These are phyloP conservation scores for Apiotrichum laibachii DNA, from an alignment of 1,284 basidiomycete species.

Conservation along the genomic window DNA sequence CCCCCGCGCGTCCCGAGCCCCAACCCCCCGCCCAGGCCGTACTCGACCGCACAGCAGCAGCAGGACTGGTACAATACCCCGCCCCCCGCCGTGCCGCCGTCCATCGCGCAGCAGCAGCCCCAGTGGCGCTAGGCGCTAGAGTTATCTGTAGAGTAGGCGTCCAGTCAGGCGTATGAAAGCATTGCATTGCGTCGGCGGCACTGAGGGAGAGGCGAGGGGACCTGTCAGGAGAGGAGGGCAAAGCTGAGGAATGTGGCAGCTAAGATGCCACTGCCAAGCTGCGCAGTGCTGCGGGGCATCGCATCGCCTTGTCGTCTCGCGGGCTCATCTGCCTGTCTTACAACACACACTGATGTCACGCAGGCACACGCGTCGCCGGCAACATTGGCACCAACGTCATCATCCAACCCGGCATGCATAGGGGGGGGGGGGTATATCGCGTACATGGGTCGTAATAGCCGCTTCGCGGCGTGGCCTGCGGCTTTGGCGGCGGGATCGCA, in stretches of 20 bases:
- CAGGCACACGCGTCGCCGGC: neutral
- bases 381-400: neutral
- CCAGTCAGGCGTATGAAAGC: neutral
- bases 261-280: too few species aligned
- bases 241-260: too few species aligned
- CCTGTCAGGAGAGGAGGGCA: too few species aligned
- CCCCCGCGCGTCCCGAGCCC: slow-evolving; percentile 18
- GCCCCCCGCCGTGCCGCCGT: slow-evolving; percentile 4
- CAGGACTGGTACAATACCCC: slow-evolving; percentile 12
- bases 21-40: slow-evolving; percentile 21
- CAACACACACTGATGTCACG: too few species aligned
- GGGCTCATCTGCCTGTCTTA: too few species aligned
- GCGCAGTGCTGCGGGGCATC: too few species aligned
- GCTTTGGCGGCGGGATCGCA: neutral
- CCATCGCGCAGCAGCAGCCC: slow-evolving; percentile 6
- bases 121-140: slow-evolving; percentile 10
- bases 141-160: neutral
- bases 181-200: neutral
- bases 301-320: too few species aligned
- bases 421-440: slow-evolving; percentile 1
- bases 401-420: slow-evolving; percentile 5
- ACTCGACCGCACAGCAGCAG: slow-evolving; percentile 16
- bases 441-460: neutral
- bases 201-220: too few species aligned
- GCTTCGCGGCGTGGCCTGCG: too few species aligned